These are phyloP conservation scores for Alternaria sp. DNA, from an alignment of 2,329 filamentous ascomycete species.

Conservation along the genomic window DNA sequence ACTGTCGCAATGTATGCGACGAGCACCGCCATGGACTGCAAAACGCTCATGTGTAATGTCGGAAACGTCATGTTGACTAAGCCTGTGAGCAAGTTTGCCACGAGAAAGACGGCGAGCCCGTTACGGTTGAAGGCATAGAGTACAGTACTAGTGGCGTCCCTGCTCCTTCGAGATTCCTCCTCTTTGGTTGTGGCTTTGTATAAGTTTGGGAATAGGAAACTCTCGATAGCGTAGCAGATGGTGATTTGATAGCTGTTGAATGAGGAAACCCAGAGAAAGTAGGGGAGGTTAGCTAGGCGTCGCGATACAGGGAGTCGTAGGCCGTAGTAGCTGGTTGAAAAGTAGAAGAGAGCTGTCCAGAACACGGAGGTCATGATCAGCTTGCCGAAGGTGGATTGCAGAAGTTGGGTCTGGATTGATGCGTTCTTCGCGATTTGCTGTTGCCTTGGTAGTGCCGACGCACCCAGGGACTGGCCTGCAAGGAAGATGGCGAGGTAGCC, in stretches of 20 bases:
- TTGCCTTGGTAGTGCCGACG: conserved; percentile 74
- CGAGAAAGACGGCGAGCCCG: conserved; percentile 81
- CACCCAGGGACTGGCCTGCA: conserved; percentile 82
- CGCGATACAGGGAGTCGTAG: conserved; percentile 75
- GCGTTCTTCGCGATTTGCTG: conserved; percentile 56
- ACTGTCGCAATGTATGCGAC: conserved; percentile 74
- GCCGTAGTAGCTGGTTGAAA: conserved; percentile 76
- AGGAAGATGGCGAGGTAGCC: conserved; percentile 97
- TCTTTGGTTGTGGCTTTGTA: conserved; percentile 65
- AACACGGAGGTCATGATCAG: conserved; percentile 70
- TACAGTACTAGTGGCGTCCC: conserved; percentile 79
- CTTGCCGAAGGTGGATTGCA: conserved; percentile 67
- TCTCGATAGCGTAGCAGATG: conserved; percentile 80
- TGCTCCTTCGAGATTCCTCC: conserved; percentile 70
- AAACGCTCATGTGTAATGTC: conserved; percentile 75
- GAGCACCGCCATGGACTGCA: conserved; percentile 76
- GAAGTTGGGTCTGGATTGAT: conserved; percentile 57
- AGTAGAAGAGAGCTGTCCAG: conserved; percentile 75
- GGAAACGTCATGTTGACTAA: conserved; percentile 85
- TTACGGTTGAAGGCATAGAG: conserved; percentile 87
- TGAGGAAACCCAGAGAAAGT: conserved; percentile 89
- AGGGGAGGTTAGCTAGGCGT: conserved; percentile 89
- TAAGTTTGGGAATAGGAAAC: conserved; percentile 76
- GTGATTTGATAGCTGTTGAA: conserved; percentile 88
- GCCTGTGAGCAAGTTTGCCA: conserved; percentile 90